These are phyloP conservation scores for Daldinia bambusicola DNA, from an alignment of 495 filamentous ascomycete genomes.

Conservation along the genomic window DNA sequence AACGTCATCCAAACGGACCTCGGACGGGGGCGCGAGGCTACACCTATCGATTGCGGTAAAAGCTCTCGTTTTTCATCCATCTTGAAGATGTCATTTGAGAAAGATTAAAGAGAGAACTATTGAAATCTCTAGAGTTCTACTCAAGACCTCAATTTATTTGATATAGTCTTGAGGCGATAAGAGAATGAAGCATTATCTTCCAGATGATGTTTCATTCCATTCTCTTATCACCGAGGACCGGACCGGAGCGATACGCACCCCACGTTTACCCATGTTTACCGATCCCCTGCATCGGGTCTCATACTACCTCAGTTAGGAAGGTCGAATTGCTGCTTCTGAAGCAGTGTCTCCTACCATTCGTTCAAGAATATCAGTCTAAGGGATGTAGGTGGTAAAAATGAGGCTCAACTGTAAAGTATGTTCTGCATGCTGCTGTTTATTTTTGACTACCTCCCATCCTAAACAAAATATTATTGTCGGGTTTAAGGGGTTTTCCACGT, in stretches of 20 bases:
- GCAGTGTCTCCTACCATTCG: no score
- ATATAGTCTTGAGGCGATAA: no score
- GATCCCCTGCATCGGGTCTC: not conserved
- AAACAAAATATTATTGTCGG: not conserved
- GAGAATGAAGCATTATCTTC: not conserved
- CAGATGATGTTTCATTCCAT: not conserved
- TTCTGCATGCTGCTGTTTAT: not conserved
- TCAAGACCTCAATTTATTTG: no score
- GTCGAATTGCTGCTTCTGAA: not conserved
- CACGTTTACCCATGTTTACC: not conserved
- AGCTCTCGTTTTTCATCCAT: slow-evolving; percentile 30
- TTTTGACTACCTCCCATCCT: not conserved
- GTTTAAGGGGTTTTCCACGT: no score
- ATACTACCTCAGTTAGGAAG: not conserved
- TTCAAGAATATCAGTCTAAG: no score
- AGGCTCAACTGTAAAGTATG: no score
- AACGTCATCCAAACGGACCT: slow-evolving; percentile 16
- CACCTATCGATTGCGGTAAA: slow-evolving; percentile 23
- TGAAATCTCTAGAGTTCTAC: not conserved
- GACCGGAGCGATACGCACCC: not conserved
- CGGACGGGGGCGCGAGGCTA: not conserved
- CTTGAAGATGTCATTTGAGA: not conserved
- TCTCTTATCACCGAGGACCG: slow-evolving; percentile 2
- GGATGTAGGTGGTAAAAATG: no score
- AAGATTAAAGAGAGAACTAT: not conserved